phyloP scores from a whole-genome alignment of 1,284 basidiomycete species.

The Sphagnurus paluster region DNA sequence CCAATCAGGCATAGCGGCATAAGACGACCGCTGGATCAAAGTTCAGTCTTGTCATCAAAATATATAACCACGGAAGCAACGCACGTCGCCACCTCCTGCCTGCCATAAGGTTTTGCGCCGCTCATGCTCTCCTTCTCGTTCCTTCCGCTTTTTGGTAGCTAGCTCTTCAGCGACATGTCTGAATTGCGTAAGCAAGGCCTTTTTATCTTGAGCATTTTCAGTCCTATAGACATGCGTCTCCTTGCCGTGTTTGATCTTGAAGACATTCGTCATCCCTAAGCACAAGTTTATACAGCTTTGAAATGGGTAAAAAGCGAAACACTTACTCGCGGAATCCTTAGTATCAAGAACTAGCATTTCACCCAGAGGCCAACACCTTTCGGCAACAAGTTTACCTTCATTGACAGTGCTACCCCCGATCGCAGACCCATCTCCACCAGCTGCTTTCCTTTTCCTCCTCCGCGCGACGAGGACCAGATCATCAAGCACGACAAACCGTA shows the following conservation, averaged over 20 bases:
- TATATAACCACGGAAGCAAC: slow-evolving; percentile 19
- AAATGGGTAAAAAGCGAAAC: neutral
- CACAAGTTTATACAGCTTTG: slow-evolving; percentile 6
- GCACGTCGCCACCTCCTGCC: slow-evolving; percentile 48
- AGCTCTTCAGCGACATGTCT: slow-evolving; percentile 92
- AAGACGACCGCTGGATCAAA: slow-evolving; percentile 34
- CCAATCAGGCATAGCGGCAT: slow-evolving; percentile 65
- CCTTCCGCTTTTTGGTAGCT: slow-evolving; percentile 83
- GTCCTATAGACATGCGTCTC: slow-evolving; percentile 94
- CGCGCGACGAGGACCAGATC: slow-evolving; percentile 88
- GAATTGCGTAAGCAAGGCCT: slow-evolving; percentile 81
- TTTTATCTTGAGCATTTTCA: slow-evolving; percentile 83
- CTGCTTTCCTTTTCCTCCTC: slow-evolving; percentile 57
- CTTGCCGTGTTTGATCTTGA: slow-evolving; percentile 93
- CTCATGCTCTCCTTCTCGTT: slow-evolving; percentile 90
- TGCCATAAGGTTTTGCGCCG: slow-evolving; percentile 80
- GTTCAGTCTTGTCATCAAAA: neutral
- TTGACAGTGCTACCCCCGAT: slow-evolving; percentile 34
- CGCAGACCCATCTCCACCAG: slow-evolving; percentile 33
- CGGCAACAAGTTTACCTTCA: slow-evolving; percentile 83
- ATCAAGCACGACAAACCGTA: slow-evolving; percentile 89
- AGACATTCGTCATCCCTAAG: slow-evolving; percentile 88
- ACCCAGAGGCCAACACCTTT: slow-evolving; percentile 87
- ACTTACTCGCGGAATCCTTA: slow-evolving; percentile 87
- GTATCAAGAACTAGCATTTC: slow-evolving; percentile 95